Base-by-base conservation (phyloP, 495 filamentous ascomycete genomes). In the Xylaria castorea region DNA sequence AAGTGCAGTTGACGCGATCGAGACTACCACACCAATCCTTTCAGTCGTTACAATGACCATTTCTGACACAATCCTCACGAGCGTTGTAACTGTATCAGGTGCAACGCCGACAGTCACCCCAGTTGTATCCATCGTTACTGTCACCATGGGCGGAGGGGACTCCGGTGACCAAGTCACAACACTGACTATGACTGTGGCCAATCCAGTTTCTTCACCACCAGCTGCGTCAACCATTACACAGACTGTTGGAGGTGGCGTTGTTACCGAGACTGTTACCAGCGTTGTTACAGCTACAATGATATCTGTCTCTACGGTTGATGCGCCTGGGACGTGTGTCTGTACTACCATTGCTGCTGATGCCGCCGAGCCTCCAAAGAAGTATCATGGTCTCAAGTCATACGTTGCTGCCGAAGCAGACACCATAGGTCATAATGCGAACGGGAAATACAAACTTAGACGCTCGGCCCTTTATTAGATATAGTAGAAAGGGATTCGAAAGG, bases 251-350 rank as follows among this genome's bases (percentile, higher is more conserved):
- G 72, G 38, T 27, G 61, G 46, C 32, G 61, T 63, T 40, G 66
- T 72, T 25, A 75, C 67, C 25, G 73, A 71, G 27, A 75, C 73
- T 11, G 32, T 75, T 42, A 73, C 69, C 25, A 73, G 55, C 12
- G 58, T 73, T 18, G 70, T 75, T 32, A 75, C 76, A 22, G 40
- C 72, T 8, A 74, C 74, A n/a, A 70, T 74, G 27, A 50, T 71
- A 25, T 61, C 71, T 27, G 34, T 71, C 22, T 66, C 71, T 36
- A 75, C 74, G 3, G 61, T 58, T 22, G 16, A 61, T 44, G 69
- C 72, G 3, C 57, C 74, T 8, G 74, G 72, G 8, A 62, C 70
- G 38, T 78, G 74, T n/a, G 51, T 71, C 27, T 76, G 76, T 62
- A 44, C 70, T 12, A 71, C 64, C 27, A 9, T 32, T 42, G 57